Percentiles rank a stretch among this genome's conserved stretches.
Evolutionary conservation across 2,329 filamentous ascomycete genomes (phyloP).

Genomic region (Aspergillus oerlinghausenensis): DNA sequence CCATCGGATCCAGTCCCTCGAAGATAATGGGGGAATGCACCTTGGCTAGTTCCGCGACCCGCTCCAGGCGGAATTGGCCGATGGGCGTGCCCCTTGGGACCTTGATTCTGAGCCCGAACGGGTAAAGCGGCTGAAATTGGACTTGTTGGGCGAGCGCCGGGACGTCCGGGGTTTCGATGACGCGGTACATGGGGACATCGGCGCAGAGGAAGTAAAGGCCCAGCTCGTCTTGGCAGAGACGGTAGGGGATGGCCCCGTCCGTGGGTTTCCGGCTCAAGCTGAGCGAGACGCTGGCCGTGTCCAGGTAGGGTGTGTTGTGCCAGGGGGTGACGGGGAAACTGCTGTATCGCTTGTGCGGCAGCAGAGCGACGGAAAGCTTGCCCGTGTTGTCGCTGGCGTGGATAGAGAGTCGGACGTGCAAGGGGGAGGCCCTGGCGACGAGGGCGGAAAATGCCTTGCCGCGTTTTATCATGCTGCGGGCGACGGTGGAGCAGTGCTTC

Average conservation of each 20-base stretch:
- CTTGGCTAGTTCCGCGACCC: background rate
- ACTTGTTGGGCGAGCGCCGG: background rate
- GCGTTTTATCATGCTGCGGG: background rate
- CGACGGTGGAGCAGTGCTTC: background rate
- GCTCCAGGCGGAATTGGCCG: background rate
- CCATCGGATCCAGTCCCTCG: background rate
- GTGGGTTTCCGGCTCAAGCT: background rate
- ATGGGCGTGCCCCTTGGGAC: background rate
- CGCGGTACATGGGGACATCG: background rate
- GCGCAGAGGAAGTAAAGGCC: background rate
- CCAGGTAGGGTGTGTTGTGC: background rate
- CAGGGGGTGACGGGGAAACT: background rate
- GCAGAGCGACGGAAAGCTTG: background rate
- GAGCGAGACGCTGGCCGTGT: background rate
- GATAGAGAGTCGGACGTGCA: background rate
- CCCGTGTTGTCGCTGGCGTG: background rate
- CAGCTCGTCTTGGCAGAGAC: background rate
- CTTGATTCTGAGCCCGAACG: background rate
- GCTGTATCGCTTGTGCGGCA: background rate
- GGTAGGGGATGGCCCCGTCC: background rate
- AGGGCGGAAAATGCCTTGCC: background rate
- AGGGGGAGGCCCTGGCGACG: background rate
- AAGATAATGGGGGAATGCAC: background rate
- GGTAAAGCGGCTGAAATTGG: background rate
- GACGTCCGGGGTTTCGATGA: background rate